Percentiles rank a stretch among this genome's conserved stretches.
These are phyloP conservation scores for Pichia kluyveri DNA, from an alignment of 805 yeast species.

Conservation along the genomic window DNA sequence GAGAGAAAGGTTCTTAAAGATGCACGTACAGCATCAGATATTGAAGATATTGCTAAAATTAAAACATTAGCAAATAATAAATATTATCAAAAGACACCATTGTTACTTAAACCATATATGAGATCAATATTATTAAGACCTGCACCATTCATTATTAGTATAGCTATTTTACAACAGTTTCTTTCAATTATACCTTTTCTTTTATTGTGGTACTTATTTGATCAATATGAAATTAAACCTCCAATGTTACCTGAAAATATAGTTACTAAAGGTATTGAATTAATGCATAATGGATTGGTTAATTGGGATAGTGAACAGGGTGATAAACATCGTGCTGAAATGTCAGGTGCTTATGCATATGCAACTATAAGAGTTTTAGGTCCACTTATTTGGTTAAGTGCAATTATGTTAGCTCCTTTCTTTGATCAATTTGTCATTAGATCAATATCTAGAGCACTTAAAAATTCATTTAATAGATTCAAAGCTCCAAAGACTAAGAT, in stretches of 20 bases:
- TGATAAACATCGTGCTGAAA: constrained; percentile 19
- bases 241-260: constrained; percentile 42
- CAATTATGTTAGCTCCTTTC: constrained; percentile 25
- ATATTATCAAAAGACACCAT: constrained; percentile 24
- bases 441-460: constrained; percentile 20
- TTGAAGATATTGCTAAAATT: constrained; percentile 16
- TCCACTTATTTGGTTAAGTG: constrained; percentile 24
- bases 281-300: constrained; percentile 32
- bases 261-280: constrained; percentile 36
- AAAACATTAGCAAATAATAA: constrained; percentile 21
- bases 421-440: constrained; percentile 26
- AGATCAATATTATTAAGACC: constrained; percentile 24
- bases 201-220: constrained; percentile 41
- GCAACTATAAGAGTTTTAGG: constrained; percentile 24
- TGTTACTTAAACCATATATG: constrained; percentile 25
- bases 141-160: constrained; percentile 33
- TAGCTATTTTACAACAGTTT: constrained; percentile 42
- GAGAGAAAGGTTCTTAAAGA: constrained; percentile 5
- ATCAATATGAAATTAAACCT: constrained; percentile 34
- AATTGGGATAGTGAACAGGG: constrained; percentile 20
- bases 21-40: constrained; percentile 12
- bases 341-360: constrained; percentile 30
- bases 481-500: not conserved
- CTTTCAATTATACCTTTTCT: constrained; percentile 46
- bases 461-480: constrained; percentile 9